These are phyloP conservation scores for Exserohilum rostratum DNA, from an alignment of 2,329 filamentous ascomycete species.

Conservation along the genomic window DNA sequence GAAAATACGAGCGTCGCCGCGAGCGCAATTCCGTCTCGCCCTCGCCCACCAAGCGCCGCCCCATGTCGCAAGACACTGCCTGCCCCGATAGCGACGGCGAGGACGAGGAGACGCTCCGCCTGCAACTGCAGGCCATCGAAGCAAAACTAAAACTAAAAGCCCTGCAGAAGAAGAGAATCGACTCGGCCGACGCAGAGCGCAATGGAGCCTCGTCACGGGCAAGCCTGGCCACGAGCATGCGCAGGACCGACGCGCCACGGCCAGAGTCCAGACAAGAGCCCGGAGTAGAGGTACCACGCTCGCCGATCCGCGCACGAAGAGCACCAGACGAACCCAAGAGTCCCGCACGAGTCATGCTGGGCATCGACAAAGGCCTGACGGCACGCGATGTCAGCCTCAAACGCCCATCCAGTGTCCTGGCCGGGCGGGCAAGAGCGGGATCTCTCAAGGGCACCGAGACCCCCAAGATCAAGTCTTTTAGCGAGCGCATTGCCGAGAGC, in stretches of 20 bases:
- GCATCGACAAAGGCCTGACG: slow-evolving; percentile 86
- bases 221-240: slow-evolving; percentile 29
- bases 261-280: slow-evolving; percentile 29
- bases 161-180: slow-evolving; percentile 64
- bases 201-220: slow-evolving; percentile 34
- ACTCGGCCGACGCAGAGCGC: slow-evolving; percentile 28
- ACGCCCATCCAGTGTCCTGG: slow-evolving; percentile 49
- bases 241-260: slow-evolving; percentile 31
- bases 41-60: slow-evolving; percentile 61
- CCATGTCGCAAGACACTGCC: slow-evolving; percentile 25
- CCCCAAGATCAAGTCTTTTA: slow-evolving; percentile 68
- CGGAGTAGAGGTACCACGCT: slow-evolving; percentile 76
- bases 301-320: slow-evolving; percentile 62
- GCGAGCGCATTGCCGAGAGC: slow-evolving; percentile 79
- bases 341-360: slow-evolving; percentile 78
- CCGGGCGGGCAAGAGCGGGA: slow-evolving; percentile 46
- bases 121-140: slow-evolving; percentile 88
- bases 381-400: slow-evolving; percentile 85
- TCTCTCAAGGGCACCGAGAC: slow-evolving; percentile 43
- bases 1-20: slow-evolving; percentile 69
- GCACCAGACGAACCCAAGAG: slow-evolving; percentile 66
- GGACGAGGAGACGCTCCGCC: slow-evolving; percentile 85
- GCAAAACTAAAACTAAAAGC: slow-evolving; percentile 86
- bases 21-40: slow-evolving; percentile 64
- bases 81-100: slow-evolving; percentile 36